Evolutionary conservation across 2,329 filamentous ascomycete species (phyloP).

Genomic region (Penicillium brevicompactum): DNA sequence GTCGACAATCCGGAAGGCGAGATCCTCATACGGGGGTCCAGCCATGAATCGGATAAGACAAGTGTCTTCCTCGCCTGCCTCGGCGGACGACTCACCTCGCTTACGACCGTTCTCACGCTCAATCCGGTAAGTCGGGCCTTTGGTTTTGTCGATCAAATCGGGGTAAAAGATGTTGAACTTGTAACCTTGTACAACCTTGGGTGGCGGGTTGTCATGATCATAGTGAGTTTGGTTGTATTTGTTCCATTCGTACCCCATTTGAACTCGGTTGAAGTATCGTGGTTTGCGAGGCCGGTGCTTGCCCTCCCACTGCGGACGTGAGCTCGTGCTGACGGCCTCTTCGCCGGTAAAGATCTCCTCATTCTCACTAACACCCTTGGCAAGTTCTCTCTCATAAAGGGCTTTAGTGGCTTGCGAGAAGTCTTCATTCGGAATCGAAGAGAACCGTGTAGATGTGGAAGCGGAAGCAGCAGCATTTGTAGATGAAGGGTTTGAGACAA

Average conservation of each 20-base stretch:
- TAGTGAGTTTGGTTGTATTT: slow-evolving; percentile 99
- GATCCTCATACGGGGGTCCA: slow-evolving; percentile 92
- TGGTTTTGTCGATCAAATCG: slow-evolving; percentile 90
- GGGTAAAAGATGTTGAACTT: slow-evolving; percentile 99
- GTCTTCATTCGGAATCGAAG: slow-evolving; percentile 70
- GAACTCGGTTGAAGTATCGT: slow-evolving; percentile 94
- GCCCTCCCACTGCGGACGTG: slow-evolving; percentile 75
- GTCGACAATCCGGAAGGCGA: slow-evolving; percentile 96
- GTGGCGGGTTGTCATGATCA: slow-evolving; percentile 95
- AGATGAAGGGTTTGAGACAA: slow-evolving; percentile 37
- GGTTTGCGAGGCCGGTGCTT: slow-evolving; percentile 90
- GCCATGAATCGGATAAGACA: slow-evolving; percentile 95
- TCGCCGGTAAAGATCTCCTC: slow-evolving; percentile 95
- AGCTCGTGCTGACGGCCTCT: slow-evolving; percentile 69
- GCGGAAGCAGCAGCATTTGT: slow-evolving; percentile 48
- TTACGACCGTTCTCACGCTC: slow-evolving; percentile 88
- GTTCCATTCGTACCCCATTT: slow-evolving; percentile 99
- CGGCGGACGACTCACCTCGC: slow-evolving; percentile 87
- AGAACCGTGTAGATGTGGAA: slow-evolving; percentile 68
- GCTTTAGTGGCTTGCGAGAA: slow-evolving; percentile 85
- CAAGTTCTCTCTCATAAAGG: slow-evolving; percentile 88
- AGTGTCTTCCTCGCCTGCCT: slow-evolving; percentile 93
- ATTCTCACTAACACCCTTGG: slow-evolving; percentile 85
- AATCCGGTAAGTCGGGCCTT: slow-evolving; percentile 93
- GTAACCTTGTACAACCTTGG: slow-evolving; percentile 97